A percentile compares a stretch with the other conserved stretches of the same genome.
Evolutionary conservation across 163 green algal genomes (phyloP).

Genomic region (Chlamydomonas reinhardtii): DNA sequence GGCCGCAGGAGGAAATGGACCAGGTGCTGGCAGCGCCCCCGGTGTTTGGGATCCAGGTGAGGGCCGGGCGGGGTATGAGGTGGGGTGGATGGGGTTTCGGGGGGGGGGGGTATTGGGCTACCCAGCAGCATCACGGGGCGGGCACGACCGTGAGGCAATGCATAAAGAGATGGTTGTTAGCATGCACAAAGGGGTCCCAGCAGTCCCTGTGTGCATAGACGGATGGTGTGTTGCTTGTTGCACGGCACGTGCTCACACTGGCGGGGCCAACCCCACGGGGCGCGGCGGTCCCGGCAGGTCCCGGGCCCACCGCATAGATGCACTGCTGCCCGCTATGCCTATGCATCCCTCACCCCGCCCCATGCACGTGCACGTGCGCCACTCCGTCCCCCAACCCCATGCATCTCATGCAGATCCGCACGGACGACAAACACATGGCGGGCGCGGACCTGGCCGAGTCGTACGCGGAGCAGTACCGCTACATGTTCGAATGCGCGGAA

Average conservation of each 20-base stretch:
- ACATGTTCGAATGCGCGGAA: not conserved
- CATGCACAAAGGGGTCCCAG: too few species aligned
- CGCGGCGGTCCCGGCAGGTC: too few species aligned
- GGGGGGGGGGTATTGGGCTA: too few species aligned
- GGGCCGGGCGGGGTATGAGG: too few species aligned
- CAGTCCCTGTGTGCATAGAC: too few species aligned
- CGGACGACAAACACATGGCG: constrained; percentile 4
- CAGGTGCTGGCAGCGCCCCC: not conserved
- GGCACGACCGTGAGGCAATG: too few species aligned
- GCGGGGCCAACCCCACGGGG: too few species aligned
- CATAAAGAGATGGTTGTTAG: too few species aligned
- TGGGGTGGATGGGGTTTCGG: too few species aligned
- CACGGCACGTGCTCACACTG: not conserved
- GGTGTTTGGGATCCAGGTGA: not conserved
- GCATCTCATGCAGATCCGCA: constrained; percentile 10
- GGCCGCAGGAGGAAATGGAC: not conserved
- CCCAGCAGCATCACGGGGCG: too few species aligned
- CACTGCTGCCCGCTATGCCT: not conserved
- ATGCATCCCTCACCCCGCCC: not conserved
- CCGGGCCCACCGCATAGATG: not conserved
- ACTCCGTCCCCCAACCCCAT: not conserved
- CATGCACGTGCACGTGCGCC: not conserved
- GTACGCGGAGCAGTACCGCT: not conserved
- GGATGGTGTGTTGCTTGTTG: too few species aligned
- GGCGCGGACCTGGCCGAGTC: not conserved